Evolutionary conservation across 2,329 filamentous ascomycete genomes (phyloP).

Genomic region (Stagonosporopsis rhizophila): DNA sequence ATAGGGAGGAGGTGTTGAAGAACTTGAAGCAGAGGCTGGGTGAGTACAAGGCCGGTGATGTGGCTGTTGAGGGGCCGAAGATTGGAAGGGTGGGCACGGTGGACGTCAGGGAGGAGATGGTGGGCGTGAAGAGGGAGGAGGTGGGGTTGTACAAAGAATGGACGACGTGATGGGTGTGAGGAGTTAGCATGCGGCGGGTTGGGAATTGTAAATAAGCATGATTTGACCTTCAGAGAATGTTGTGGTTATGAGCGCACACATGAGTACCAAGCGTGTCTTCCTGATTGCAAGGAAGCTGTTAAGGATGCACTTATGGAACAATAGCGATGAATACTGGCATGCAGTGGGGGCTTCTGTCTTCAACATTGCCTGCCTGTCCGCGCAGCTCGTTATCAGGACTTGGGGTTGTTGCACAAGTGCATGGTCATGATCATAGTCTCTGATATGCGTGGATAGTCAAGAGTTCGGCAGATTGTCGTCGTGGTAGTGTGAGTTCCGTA

Average conservation of each 20-base stretch:
- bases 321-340: too few species aligned
- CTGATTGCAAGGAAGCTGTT: too few species aligned
- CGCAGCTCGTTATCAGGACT: neutral
- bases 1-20: constrained; percentile 69
- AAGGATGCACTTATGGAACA: too few species aligned
- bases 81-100: constrained; percentile 72
- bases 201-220: neutral
- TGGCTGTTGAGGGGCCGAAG: constrained; percentile 49
- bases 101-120: constrained; percentile 74
- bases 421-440: neutral
- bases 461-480: neutral
- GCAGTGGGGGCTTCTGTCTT: neutral
- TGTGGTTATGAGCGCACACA: neutral
- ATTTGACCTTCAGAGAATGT: neutral
- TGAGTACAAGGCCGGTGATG: constrained; percentile 64
- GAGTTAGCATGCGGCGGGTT: neutral
- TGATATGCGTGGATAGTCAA: neutral
- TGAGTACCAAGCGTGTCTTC: too few species aligned
- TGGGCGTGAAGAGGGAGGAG: constrained; percentile 62
- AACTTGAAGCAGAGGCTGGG: constrained; percentile 68
- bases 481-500: neutral
- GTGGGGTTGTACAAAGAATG: constrained; percentile 51
- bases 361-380: neutral
- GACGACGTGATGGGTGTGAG: constrained; percentile 25
- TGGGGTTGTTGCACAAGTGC: neutral